Evolutionary conservation across 495 filamentous ascomycete species (phyloP).

Genomic region (Geopyxis carbonaria): DNA sequence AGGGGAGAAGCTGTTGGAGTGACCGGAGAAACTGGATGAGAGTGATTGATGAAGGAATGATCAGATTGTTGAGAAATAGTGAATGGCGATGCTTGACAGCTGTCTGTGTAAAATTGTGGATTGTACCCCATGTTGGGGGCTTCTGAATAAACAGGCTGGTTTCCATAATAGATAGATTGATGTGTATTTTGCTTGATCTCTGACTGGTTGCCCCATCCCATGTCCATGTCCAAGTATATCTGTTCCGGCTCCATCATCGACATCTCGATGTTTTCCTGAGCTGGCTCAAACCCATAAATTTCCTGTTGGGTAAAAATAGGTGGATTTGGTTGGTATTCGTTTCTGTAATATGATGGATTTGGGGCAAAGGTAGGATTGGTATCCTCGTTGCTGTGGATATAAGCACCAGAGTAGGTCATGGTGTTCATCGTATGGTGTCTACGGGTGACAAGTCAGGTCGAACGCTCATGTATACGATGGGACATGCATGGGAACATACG

Average conservation of each 20-base stretch:
- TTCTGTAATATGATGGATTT: not conserved
- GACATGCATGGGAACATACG: not conserved
- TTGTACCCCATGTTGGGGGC: too few relatives aligned
- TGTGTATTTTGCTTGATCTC: too few relatives aligned
- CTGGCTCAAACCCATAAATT: slow-evolving; percentile 17
- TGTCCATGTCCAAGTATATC: too few relatives aligned
- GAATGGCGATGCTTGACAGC: too few relatives aligned
- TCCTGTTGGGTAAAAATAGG: slow-evolving; percentile 20
- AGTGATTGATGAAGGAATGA: too few relatives aligned
- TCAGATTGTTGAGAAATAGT: slow-evolving; percentile 6
- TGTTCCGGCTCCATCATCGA: too few relatives aligned
- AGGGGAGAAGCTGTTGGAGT: slow-evolving; percentile 19
- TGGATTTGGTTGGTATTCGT: slow-evolving; percentile 6
- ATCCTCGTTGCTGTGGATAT: slow-evolving; percentile 3
- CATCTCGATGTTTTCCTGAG: slow-evolving; percentile 9
- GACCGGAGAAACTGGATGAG: slow-evolving; percentile 14
- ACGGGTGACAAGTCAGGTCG: not conserved
- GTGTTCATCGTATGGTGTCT: slow-evolving; percentile 3
- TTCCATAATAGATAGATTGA: too few relatives aligned
- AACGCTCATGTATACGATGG: not conserved
- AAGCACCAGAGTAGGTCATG: slow-evolving; percentile 3
- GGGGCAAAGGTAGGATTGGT: too few relatives aligned
- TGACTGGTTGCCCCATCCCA: too few relatives aligned
- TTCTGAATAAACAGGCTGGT: too few relatives aligned
- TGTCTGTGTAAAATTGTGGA: too few relatives aligned